Evolutionary conservation across 78 protist species (phyloP).

Genomic region (Dictyostelium firmibasis): DNA sequence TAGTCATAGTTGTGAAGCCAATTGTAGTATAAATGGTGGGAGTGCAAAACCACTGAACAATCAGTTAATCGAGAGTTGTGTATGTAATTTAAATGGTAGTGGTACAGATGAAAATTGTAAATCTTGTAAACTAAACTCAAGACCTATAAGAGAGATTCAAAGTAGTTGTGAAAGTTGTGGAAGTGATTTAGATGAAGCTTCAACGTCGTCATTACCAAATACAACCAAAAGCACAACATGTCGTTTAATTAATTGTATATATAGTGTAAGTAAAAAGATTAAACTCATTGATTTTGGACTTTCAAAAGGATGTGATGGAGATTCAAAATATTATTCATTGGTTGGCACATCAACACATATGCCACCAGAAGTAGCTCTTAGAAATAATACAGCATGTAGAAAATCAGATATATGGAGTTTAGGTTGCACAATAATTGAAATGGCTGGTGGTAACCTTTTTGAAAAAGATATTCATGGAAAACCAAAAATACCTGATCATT

Average conservation of each 20-base stretch:
- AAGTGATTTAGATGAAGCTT: neutral
- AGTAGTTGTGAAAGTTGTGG: constrained; percentile 12
- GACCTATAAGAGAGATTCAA: neutral
- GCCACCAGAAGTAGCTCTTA: constrained; percentile 91
- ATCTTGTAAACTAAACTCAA: neutral
- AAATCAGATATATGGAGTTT: constrained; percentile 84
- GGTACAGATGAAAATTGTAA: neutral
- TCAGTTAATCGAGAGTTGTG: neutral
- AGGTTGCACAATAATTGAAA: constrained; percentile 85
- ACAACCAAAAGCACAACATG: neutral
- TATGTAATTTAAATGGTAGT: neutral
- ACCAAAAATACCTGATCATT: neutral
- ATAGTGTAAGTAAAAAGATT: constrained; percentile 4
- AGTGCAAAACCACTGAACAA: neutral
- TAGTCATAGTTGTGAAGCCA: constrained; percentile 63
- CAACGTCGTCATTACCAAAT: neutral
- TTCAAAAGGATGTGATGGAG: neutral
- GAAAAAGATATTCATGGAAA: neutral
- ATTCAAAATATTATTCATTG: constrained; percentile 38
- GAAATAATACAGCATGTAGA: constrained; percentile 71
- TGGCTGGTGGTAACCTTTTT: constrained; percentile 63
- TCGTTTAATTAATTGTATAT: neutral
- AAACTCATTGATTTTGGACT: constrained; percentile 88
- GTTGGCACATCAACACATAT: constrained; percentile 87
- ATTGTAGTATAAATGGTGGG: neutral